A percentile compares a stretch with the other conserved stretches of the same genome.
Conservation (phyloP, 116 monocot species). For the Thalassia testudinum region DNA sequence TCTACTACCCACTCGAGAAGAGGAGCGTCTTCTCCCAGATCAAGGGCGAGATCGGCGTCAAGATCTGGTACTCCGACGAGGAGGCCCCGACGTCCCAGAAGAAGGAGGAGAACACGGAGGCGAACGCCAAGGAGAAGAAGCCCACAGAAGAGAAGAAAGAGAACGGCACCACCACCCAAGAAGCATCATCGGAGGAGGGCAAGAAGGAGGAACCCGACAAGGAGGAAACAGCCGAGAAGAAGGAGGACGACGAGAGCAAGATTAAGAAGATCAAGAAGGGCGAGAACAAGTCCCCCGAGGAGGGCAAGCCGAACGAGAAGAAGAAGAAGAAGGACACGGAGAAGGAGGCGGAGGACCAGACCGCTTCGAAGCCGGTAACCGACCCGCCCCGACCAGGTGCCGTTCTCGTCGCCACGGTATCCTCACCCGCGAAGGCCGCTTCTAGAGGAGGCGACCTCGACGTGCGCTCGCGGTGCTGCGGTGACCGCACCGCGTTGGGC, state of each 20-base stretch:
- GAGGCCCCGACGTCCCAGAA: neutral
- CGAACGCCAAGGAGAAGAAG: slow-evolving; percentile 8
- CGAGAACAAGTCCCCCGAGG: slow-evolving; percentile 3
- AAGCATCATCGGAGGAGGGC: slow-evolving; percentile 1
- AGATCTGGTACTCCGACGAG: slow-evolving; percentile 56
- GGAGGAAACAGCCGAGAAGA: slow-evolving; percentile 9
- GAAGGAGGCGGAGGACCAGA: slow-evolving; percentile 4
- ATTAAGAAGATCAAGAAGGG: neutral
- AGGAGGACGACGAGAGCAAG: slow-evolving; percentile 7
- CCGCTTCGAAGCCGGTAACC: neutral
- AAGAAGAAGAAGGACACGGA: neutral
- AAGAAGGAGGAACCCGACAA: slow-evolving; percentile 7
- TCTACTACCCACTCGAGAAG: slow-evolving; percentile 94
- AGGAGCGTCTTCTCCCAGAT: slow-evolving; percentile 91
- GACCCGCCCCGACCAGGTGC: neutral
- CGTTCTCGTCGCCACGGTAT: slow-evolving; percentile 4
- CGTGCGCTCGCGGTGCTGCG: slow-evolving; percentile 10
- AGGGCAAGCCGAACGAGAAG: slow-evolving; percentile 5
- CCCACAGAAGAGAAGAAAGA: slow-evolving; percentile 10
- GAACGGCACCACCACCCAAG: neutral
- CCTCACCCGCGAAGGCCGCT: slow-evolving; percentile 32
- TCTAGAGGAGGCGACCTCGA: slow-evolving; percentile 24
- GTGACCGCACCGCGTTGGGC: slow-evolving; percentile 11
- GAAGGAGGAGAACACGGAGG: neutral
- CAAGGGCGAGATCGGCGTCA: slow-evolving; percentile 82